These are phyloP conservation scores for Begonia fuchsioides DNA, from an alignment of 306 rosid genomes.

Conservation along the genomic window DNA sequence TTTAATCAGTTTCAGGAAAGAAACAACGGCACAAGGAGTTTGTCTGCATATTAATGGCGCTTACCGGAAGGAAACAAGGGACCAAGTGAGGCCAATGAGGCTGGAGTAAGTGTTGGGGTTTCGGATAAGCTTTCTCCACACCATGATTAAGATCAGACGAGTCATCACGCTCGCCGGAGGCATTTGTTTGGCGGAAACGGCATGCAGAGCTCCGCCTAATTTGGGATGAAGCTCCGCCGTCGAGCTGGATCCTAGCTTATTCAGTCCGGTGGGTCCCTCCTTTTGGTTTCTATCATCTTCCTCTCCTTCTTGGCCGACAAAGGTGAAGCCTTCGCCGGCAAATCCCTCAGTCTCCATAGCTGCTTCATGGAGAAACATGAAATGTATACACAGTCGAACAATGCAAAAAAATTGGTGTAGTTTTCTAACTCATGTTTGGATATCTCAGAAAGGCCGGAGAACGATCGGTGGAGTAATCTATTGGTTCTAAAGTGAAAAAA, in stretches of 20 bases:
- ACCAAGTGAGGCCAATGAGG: conserved; percentile 86
- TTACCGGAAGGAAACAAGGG: conserved; percentile 74
- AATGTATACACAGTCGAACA: too few species aligned
- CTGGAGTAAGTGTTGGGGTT: conserved; percentile 97
- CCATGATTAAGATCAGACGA: conserved; percentile 88
- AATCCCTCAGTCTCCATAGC: conserved; percentile 29
- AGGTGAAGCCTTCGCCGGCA: conserved; percentile 47
- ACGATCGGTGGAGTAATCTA: too few species aligned
- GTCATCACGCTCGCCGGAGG: conserved; percentile 99
- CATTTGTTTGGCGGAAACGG: conserved; percentile 43
- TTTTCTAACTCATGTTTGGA: too few species aligned
- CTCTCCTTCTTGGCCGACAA: conserved; percentile 31
- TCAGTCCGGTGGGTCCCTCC: conserved; percentile 39
- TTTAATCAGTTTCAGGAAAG: neutral
- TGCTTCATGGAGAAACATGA: conserved; percentile 6
- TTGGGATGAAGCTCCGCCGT: conserved; percentile 69
- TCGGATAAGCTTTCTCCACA: conserved; percentile 94
- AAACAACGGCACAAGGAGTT: neutral
- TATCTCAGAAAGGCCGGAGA: too few species aligned
- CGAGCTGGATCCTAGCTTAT: conserved; percentile 62
- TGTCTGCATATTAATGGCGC: neutral
- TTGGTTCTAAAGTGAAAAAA: too few species aligned
- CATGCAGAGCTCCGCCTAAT: conserved; percentile 13
- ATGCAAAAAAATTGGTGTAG: too few species aligned
- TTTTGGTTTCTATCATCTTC: conserved; percentile 31